Conservation (phyloP, 2,329 filamentous ascomycete species). For the Aspergillus ustus region DNA sequence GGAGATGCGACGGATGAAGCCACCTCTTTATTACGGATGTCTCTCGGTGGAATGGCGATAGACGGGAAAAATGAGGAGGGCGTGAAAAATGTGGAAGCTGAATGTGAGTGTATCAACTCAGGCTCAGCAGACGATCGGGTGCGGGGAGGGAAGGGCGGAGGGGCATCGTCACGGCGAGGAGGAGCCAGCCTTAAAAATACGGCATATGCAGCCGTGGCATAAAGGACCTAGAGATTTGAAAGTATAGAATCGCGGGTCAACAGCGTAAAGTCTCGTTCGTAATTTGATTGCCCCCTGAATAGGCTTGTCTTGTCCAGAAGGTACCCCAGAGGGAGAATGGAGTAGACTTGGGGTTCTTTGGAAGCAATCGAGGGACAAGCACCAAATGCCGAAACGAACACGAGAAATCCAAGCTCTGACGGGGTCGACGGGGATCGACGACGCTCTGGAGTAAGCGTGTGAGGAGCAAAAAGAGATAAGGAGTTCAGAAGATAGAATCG, state of each 20-base stretch:
- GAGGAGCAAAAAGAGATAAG: background rate
- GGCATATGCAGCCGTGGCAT: conserved; percentile 44
- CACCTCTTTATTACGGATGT: conserved; percentile 34
- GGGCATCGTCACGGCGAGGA: conserved; percentile 44
- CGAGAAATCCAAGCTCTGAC: background rate
- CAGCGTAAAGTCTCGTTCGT: background rate
- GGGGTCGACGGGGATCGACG: conserved; percentile 5
- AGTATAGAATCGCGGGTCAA: background rate
- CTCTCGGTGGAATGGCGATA: conserved; percentile 19
- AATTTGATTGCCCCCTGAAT: background rate
- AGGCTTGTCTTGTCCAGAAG: background rate
- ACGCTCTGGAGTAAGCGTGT: conserved; percentile 9
- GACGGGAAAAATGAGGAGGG: conserved; percentile 20
- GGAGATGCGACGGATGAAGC: conserved; percentile 33
- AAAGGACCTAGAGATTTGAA: conserved; percentile 12
- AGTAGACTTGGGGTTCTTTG: background rate
- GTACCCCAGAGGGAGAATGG: background rate
- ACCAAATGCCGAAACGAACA: background rate
- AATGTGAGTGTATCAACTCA: conserved; percentile 29
- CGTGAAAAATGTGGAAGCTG: conserved; percentile 16
- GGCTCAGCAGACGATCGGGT: conserved; percentile 30
- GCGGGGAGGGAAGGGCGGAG: conserved; percentile 38
- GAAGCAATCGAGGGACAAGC: background rate
- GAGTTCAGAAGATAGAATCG: background rate
- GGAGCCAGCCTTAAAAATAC: conserved; percentile 46